Evolutionary conservation across 768 basidiomycete species (phyloP).

Genomic region (Lactarius pseudohatsudake): DNA sequence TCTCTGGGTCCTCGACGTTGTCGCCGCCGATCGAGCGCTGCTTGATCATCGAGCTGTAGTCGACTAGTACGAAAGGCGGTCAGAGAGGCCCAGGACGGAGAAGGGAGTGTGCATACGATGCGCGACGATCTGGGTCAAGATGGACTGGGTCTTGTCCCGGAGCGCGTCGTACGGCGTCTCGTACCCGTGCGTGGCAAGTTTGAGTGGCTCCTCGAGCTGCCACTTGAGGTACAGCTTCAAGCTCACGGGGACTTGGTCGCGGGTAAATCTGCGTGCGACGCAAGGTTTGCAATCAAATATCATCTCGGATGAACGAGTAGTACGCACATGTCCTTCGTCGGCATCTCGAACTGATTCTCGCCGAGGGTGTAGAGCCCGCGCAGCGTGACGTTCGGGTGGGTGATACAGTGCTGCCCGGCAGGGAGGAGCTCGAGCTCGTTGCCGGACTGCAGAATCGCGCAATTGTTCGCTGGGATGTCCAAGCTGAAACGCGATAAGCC

Average conservation of each 20-base stretch:
- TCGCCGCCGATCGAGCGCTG: conserved; percentile 78
- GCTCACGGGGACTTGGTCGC: conserved; percentile 84
- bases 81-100: conserved; percentile 22
- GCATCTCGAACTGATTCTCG: conserved; percentile 84
- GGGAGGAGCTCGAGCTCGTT: conserved; percentile 76
- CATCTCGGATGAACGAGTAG: neutral
- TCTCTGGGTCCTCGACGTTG: conserved; percentile 67
- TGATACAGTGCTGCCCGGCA: conserved; percentile 83
- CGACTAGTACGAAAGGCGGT: conserved; percentile 37
- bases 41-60: conserved; percentile 67
- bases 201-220: conserved; percentile 54
- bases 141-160: conserved; percentile 81
- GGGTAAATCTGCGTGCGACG: conserved; percentile 57
- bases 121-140: conserved; percentile 82
- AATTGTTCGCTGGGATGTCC: conserved; percentile 84
- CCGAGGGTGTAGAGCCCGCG: conserved; percentile 79
- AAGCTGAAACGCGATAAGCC: conserved; percentile 43
- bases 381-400: conserved; percentile 78
- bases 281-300: neutral
- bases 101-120: conserved; percentile 58
- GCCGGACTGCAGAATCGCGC: conserved; percentile 79
- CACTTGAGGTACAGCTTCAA: conserved; percentile 84
- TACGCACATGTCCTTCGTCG: conserved; percentile 80
- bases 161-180: conserved; percentile 79
- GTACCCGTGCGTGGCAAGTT: conserved; percentile 81